These are phyloP conservation scores for Pythium vanterpoolii DNA, from an alignment of 352 stramenopile species.

Conservation along the genomic window DNA sequence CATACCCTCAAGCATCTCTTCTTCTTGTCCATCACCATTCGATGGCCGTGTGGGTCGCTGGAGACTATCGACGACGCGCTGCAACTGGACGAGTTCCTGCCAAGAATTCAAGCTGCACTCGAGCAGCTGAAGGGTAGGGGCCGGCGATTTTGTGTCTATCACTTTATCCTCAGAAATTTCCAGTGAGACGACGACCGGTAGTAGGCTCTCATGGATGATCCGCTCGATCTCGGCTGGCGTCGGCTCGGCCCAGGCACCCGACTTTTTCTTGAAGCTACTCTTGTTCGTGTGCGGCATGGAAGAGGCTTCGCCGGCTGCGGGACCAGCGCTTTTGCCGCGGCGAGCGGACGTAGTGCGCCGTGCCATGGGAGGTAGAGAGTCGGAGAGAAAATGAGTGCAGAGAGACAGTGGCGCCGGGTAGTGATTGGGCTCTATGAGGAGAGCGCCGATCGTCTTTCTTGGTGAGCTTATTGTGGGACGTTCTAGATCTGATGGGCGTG, in stretches of 20 bases:
- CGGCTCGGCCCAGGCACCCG: constrained; percentile 9
- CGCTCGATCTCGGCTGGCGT: constrained; percentile 19
- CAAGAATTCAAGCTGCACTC: constrained; percentile 49
- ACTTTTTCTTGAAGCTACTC: constrained; percentile 2
- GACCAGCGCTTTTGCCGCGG: background rate
- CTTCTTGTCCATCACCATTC: background rate
- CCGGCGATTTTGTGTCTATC: background rate
- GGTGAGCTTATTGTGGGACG: no score
- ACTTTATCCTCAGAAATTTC: background rate
- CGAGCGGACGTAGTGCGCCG: constrained; percentile 8
- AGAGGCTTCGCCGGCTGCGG: background rate
- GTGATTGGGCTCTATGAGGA: background rate
- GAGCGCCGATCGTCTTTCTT: no score
- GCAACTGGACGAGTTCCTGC: constrained; percentile 43
- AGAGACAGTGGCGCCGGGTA: background rate
- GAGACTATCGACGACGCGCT: constrained; percentile 35
- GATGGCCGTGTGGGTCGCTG: constrained; percentile 20
- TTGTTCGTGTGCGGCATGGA: background rate
- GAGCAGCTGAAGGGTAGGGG: constrained; percentile 29
- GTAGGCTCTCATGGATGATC: constrained; percentile 9
- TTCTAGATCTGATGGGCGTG: no score
- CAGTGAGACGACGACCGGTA: constrained; percentile 12
- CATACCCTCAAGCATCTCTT: constrained; percentile 17
- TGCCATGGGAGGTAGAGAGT: constrained; percentile 1
- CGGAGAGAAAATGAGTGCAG: background rate